Evolutionary conservation across 1,139 yeast species (phyloP).

Genomic region (Tardiomyces blankii): DNA sequence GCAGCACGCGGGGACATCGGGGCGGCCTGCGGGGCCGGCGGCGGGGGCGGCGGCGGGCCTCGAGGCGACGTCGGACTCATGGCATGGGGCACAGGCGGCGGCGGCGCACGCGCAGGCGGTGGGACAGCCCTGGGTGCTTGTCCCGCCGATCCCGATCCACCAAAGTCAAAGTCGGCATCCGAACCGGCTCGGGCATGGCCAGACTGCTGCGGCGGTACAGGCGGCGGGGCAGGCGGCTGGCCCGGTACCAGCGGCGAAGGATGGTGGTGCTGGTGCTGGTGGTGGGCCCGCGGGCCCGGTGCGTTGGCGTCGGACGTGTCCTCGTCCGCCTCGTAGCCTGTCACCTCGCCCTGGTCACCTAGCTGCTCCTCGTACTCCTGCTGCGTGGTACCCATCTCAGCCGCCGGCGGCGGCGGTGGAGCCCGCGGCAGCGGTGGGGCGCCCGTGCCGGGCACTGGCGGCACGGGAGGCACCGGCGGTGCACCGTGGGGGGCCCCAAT

Average conservation of each 20-base stretch:
- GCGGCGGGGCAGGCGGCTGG: neutral
- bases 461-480: constrained; percentile 1
- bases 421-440: constrained; percentile 7
- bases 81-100: neutral
- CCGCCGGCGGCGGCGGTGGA: constrained; percentile 8
- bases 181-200: constrained; percentile 8
- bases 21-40: constrained; percentile 3
- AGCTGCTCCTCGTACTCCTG: neutral
- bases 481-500: neutral
- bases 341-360: constrained; percentile 18
- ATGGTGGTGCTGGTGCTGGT: no score
- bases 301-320: constrained; percentile 28
- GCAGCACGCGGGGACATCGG: constrained; percentile 4
- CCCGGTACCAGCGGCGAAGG: neutral
- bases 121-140: neutral
- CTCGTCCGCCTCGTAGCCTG: constrained; percentile 45
- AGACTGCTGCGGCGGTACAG: neutral
- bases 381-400: neutral
- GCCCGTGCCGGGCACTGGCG: neutral
- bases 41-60: constrained; percentile 2
- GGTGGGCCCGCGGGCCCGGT: constrained; percentile 2
- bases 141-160: no score
- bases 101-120: constrained; percentile 1
- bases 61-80: constrained; percentile 1
- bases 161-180: neutral